Percentiles rank a stretch among this genome's conserved stretches.
These are phyloP conservation scores for Lentinula aciculospora DNA, from an alignment of 768 basidiomycete species.

Conservation along the genomic window DNA sequence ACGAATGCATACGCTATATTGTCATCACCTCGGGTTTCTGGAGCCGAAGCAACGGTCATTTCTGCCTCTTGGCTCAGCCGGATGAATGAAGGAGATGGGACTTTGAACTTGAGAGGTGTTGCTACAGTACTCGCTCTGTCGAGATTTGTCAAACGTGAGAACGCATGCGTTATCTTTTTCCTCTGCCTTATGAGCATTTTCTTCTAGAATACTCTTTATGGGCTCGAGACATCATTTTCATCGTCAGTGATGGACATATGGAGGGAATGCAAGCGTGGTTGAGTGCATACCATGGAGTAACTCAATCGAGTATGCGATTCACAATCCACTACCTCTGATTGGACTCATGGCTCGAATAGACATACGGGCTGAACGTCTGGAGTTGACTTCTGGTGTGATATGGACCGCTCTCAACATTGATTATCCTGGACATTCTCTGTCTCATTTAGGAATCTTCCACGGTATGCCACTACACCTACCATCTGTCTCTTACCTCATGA, in stretches of 20 bases:
- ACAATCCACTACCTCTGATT: not conserved
- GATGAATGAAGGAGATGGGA: constrained; percentile 47
- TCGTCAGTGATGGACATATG: constrained; percentile 82
- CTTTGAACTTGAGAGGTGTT: constrained; percentile 80
- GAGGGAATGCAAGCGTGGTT: constrained; percentile 96
- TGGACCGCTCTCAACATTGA: constrained; percentile 96
- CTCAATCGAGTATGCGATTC: constrained; percentile 49
- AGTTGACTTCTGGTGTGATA: constrained; percentile 75
- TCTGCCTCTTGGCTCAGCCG: constrained; percentile 87
- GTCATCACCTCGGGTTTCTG: constrained; percentile 85
- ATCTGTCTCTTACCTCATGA: not conserved
- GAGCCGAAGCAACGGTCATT: constrained; percentile 87
- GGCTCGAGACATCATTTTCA: constrained; percentile 91
- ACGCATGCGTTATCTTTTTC: not conserved
- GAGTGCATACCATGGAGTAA: constrained; percentile 68
- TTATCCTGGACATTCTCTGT: constrained; percentile 96
- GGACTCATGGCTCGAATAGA: constrained; percentile 33
- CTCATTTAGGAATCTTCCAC: constrained; percentile 91
- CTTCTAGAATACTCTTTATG: constrained; percentile 76
- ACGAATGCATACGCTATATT: constrained; percentile 81
- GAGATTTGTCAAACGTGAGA: constrained; percentile 72
- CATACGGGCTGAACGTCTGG: constrained; percentile 56
- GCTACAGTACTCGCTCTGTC: constrained; percentile 85
- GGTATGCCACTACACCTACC: constrained; percentile 42
- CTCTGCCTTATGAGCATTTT: constrained; percentile 4